Evolutionary conservation across 257 asterid genomes (phyloP).

Genomic region (Capsicum baccatum): DNA sequence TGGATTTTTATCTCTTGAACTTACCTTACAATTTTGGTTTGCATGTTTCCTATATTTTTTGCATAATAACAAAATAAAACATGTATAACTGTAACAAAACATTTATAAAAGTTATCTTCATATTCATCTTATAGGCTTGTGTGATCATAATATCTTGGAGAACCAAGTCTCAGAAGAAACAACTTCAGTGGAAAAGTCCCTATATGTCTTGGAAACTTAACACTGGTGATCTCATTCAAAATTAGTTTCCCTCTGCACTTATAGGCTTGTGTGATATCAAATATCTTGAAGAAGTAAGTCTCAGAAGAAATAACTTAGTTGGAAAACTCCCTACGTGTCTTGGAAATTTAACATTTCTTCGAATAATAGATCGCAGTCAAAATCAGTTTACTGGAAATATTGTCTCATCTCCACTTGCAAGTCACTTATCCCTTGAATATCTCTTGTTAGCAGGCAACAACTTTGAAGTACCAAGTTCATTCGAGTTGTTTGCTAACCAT

Average conservation of each 20-base stretch:
- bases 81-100: neutral
- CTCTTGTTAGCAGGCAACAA: neutral
- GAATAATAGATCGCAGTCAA: too few relatives aligned
- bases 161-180: neutral
- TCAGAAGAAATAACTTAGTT: too few relatives aligned
- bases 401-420: slow-evolving; percentile 15
- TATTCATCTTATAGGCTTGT: neutral
- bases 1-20: too few relatives aligned
- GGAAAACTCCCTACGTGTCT: too few relatives aligned
- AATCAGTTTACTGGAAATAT: slow-evolving; percentile 21
- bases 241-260: neutral
- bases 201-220: neutral
- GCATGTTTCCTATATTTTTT: neutral
- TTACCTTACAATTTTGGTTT: neutral
- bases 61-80: neutral
- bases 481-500: slow-evolving; percentile 21
- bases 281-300: too few relatives aligned
- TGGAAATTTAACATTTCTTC: too few relatives aligned
- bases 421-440: slow-evolving; percentile 3
- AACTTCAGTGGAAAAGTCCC: neutral
- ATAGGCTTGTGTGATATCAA: too few relatives aligned
- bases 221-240: neutral
- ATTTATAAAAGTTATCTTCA: neutral
- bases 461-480: slow-evolving; percentile 20
- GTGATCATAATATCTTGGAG: slow-evolving; percentile 18